Evolutionary conservation across 108 stramenopile genomes (phyloP).

Genomic region (Bacterosira constricta): DNA sequence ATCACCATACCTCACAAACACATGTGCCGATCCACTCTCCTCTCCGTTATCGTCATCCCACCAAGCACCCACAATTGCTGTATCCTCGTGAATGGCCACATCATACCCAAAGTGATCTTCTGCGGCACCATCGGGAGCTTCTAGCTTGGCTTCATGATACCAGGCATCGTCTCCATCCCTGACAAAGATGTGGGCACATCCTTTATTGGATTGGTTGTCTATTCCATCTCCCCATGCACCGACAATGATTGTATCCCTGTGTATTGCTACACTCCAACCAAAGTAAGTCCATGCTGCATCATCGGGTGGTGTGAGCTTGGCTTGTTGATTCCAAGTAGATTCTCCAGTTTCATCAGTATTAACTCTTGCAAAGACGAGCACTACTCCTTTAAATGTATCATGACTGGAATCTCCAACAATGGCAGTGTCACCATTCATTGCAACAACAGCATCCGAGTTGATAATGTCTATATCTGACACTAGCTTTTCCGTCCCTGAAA

Average conservation of each 20-base stretch:
- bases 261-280: slow-evolving; percentile 27
- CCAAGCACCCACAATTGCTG: slow-evolving; percentile 21
- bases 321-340: background rate
- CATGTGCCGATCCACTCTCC: slow-evolving; percentile 20
- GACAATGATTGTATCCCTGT: slow-evolving; percentile 30
- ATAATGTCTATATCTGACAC: too few relatives aligned
- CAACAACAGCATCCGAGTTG: background rate
- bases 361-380: background rate
- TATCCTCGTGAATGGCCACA: slow-evolving; percentile 19
- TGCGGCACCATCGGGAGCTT: slow-evolving; percentile 20
- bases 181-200: slow-evolving; percentile 22
- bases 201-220: slow-evolving; percentile 6
- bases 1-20: slow-evolving; percentile 16
- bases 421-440: background rate
- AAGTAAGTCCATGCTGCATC: slow-evolving; percentile 19
- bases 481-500: too few relatives aligned
- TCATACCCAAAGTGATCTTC: slow-evolving; percentile 27
- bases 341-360: background rate
- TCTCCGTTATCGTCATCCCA: slow-evolving; percentile 26
- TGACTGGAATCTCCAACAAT: background rate
- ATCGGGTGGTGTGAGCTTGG: slow-evolving; percentile 17
- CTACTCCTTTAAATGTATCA: background rate
- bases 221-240: slow-evolving; percentile 30
- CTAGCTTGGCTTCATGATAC: slow-evolving; percentile 8
- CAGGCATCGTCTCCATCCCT: slow-evolving; percentile 15